Evolutionary conservation across 306 rosid species (phyloP).

Genomic region (Vigna unguiculata): DNA sequence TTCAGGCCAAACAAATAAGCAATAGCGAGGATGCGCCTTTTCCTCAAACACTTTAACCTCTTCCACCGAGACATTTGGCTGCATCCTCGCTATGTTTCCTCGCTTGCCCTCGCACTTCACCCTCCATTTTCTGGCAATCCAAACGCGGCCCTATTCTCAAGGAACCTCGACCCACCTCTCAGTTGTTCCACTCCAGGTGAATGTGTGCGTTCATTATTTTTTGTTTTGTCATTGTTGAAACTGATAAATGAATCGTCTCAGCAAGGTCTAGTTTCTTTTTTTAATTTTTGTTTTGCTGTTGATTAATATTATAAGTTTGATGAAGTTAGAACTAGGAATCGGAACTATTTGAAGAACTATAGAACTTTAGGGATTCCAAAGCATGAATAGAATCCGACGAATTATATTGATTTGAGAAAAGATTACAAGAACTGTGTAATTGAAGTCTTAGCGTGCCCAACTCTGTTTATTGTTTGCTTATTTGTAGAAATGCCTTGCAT

Average conservation of each 20-base stretch:
- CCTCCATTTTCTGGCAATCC: conserved; percentile 40
- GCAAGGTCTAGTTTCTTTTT: too few relatives aligned
- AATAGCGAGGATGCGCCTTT: conserved; percentile 52
- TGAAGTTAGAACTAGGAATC: too few relatives aligned
- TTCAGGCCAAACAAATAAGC: too few relatives aligned
- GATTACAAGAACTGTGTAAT: too few relatives aligned
- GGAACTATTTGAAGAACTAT: too few relatives aligned
- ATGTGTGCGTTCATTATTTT: not conserved
- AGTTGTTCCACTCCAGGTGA: conserved; percentile 66
- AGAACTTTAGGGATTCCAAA: too few relatives aligned
- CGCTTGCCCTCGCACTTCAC: conserved; percentile 32
- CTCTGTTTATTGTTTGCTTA: too few relatives aligned
- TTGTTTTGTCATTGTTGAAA: not conserved
- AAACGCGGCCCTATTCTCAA: conserved; percentile 44
- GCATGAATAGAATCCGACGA: too few relatives aligned
- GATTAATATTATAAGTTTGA: not conserved
- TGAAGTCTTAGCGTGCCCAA: too few relatives aligned
- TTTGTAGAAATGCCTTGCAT: too few relatives aligned
- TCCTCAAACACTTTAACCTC: conserved; percentile 59
- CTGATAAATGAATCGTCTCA: not conserved
- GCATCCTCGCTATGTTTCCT: conserved; percentile 73
- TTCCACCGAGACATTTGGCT: conserved; percentile 54
- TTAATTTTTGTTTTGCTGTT: not conserved
- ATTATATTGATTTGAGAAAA: too few relatives aligned
- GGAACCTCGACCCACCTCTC: conserved; percentile 63